A percentile compares a stretch with the other conserved stretches of the same genome.
Conservation (phyloP, 2,329 filamentous ascomycete species). For the Penicillium occitanis region DNA sequence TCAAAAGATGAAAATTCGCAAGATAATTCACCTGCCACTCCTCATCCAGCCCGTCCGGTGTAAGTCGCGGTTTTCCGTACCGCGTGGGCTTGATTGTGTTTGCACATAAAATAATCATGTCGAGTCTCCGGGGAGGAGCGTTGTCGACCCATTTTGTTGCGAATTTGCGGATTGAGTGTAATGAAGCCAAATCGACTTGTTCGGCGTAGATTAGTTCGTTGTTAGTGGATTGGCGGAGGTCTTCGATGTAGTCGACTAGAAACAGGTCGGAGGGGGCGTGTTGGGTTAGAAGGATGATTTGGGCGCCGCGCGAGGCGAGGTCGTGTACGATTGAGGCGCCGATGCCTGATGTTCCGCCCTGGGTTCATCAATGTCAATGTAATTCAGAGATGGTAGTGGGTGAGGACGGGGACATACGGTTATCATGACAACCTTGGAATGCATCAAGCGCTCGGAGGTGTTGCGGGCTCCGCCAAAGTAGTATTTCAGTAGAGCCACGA, state of each 20-base stretch:
- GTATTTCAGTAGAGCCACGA: constrained; percentile 64
- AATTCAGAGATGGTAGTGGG: too few relatives aligned
- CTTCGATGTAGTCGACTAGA: constrained; percentile 87
- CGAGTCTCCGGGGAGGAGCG: constrained; percentile 78
- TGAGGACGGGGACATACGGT: too few relatives aligned
- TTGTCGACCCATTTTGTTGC: constrained; percentile 99
- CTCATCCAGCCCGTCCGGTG: constrained; percentile 77
- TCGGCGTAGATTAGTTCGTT: constrained; percentile 94
- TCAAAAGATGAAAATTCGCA: constrained; percentile 90
- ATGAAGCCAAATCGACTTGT: constrained; percentile 81
- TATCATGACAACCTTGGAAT: constrained; percentile 89
- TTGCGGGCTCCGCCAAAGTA: constrained; percentile 77
- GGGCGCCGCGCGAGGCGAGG: constrained; percentile 79
- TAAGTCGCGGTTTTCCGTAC: constrained; percentile 55
- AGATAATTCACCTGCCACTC: constrained; percentile 96
- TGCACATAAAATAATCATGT: constrained; percentile 87
- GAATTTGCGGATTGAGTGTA: constrained; percentile 90
- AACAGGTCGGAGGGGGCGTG: constrained; percentile 80
- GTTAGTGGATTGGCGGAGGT: constrained; percentile 70
- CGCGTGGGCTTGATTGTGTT: constrained; percentile 63
- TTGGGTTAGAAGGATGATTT: constrained; percentile 85
- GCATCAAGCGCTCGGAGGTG: constrained; percentile 76
- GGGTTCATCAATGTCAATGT: neutral
- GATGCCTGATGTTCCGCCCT: constrained; percentile 90
- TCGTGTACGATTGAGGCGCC: constrained; percentile 73